Evolutionary conservation across 1,284 basidiomycete species (phyloP), one percentile per base, ranked within the genome.

Genomic region (Rhodotorula sp.): DNA sequence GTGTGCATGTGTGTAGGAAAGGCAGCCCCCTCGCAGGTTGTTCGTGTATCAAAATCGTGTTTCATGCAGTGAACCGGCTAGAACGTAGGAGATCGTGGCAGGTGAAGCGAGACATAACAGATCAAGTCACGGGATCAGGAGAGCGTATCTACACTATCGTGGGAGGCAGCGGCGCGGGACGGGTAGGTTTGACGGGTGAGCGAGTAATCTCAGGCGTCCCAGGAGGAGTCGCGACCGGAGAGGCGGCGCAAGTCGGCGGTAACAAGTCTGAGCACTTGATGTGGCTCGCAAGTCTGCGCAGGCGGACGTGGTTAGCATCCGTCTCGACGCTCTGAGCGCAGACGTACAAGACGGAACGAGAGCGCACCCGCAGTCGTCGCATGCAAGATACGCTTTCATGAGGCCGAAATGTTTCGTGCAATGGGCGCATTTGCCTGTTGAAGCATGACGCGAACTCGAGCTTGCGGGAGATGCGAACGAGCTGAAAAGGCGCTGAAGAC

Each of bases 321-420:
- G n/a, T n/a, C n/a, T n/a, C n/a, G n/a, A n/a, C n/a, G n/a, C n/a
- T n/a, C n/a, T n/a, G n/a, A n/a, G n/a, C n/a, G n/a, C n/a, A n/a
- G n/a, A n/a, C n/a, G n/a, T n/a, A n/a, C n/a, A n/a, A n/a, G n/a
- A n/a, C n/a, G n/a, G n/a, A n/a, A n/a, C n/a, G n/a, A 37, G 17
- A 12, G 55, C 69, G 55, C 44, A 79, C 29, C 87, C 86, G 81
- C 93, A 95, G 80, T 95, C 93, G 80, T 95, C 93, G 79, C 93
- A 95, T 77, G 91, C 88, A 44, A 95, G 81, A 44, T 89, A 86
- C 29, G 90, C 87, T 78, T 92, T 91, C 87, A 89, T 71, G 24
- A 75, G 89, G 22, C 91, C 91, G 59, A 95, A 93, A 15, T 89
- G 60, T 83, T 93, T 94, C 60, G 80, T 78, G 78, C 92, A 95